Conservation (phyloP, 83 land plant species). For the Diphasiastrum complanatum region DNA sequence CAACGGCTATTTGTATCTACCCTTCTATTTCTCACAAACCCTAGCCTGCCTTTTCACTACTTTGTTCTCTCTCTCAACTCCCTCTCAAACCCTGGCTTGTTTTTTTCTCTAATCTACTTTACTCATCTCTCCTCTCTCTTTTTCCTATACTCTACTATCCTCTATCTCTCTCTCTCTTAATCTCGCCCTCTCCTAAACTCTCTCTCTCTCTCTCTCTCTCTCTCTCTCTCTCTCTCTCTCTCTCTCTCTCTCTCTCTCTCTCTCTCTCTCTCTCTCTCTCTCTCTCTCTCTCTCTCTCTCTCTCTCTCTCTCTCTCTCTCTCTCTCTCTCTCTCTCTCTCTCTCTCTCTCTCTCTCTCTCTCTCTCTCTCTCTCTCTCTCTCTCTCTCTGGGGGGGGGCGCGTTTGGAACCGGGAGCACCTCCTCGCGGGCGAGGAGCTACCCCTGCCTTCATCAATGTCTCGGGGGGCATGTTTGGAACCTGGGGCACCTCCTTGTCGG, state of each 20-base stretch:
- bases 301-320: too few species aligned
- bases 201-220: not conserved
- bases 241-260: not conserved
- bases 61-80: not conserved
- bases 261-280: not conserved
- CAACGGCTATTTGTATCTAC: too few species aligned
- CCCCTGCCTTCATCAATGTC: too few species aligned
- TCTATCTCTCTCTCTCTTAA: not conserved
- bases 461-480: too few species aligned
- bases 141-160: not conserved
- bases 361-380: too few species aligned
- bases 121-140: not conserved
- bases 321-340: too few species aligned
- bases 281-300: too few species aligned
- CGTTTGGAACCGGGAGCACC: too few species aligned
- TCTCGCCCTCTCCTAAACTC: not conserved
- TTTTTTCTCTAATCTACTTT: not conserved
- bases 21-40: not conserved
- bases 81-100: not conserved
- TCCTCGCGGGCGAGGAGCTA: too few species aligned
- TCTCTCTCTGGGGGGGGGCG: too few species aligned
- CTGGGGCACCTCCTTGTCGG: too few species aligned
- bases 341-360: too few species aligned
- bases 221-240: not conserved
- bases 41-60: conserved; percentile 3